A percentile compares a stretch with the other conserved stretches of the same genome.
phyloP scores from a whole-genome alignment of 1,284 basidiomycete genomes.

The Apiotrichum montevideense region DNA sequence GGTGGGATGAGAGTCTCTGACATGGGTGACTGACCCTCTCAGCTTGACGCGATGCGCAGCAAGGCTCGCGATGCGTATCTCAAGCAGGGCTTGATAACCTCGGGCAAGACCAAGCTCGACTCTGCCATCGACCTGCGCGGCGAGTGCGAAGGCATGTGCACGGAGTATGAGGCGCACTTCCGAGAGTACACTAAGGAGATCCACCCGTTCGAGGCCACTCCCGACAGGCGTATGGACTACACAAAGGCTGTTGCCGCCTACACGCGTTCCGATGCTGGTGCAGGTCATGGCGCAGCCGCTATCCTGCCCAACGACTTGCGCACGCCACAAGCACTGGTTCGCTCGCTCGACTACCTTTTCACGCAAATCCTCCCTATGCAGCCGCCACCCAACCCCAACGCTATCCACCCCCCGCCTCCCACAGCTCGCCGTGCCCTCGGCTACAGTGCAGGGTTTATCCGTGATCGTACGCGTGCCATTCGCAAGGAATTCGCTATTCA shows the following conservation, averaged over 20 bases:
- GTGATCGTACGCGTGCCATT: constrained; percentile 85
- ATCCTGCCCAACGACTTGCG: constrained; percentile 89
- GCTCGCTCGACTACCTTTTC: constrained; percentile 88
- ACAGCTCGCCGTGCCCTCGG: constrained; percentile 55
- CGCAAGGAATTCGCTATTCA: constrained; percentile 95
- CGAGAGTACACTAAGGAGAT: constrained; percentile 85
- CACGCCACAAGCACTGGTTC: constrained; percentile 74
- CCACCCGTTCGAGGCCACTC: constrained; percentile 68
- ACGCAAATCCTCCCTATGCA: constrained; percentile 65
- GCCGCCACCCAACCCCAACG: constrained; percentile 25
- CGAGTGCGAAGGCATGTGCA: constrained; percentile 90
- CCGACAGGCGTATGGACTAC: constrained; percentile 67
- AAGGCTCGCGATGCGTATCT: constrained; percentile 71
- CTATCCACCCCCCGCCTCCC: constrained; percentile 18
- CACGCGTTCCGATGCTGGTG: constrained; percentile 77
- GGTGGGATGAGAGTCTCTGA: constrained; percentile 20
- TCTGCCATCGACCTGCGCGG: constrained; percentile 86
- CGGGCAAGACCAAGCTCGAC: constrained; percentile 72
- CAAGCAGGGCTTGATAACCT: constrained; percentile 76
- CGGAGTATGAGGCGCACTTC: constrained; percentile 83
- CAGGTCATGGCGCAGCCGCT: constrained; percentile 35
- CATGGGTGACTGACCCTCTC: background rate
- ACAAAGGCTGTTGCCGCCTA: constrained; percentile 87
- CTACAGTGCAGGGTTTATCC: constrained; percentile 59
- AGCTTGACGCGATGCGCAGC: constrained; percentile 57